These are phyloP conservation scores for Sugiyamaella marilandica DNA, from an alignment of 805 yeast species.

Conservation along the genomic window DNA sequence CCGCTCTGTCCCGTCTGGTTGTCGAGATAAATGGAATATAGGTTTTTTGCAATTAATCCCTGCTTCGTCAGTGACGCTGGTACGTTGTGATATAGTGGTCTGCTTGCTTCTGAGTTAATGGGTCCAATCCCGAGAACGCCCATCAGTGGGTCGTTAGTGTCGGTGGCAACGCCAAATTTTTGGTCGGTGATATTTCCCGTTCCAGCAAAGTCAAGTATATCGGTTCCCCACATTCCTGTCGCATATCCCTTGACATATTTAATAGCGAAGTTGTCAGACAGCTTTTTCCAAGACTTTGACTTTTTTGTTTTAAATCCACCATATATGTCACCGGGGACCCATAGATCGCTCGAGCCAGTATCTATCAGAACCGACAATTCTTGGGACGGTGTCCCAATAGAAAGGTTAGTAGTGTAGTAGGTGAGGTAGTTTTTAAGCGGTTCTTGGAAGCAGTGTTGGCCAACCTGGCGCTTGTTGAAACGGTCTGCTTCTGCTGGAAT, in stretches of 20 bases:
- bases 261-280: slow-evolving; percentile 23
- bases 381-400: slow-evolving; percentile 55
- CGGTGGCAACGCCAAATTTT: slow-evolving; percentile 66
- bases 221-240: slow-evolving; percentile 52
- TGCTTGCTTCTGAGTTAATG: slow-evolving; percentile 18
- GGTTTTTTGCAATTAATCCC: slow-evolving; percentile 51
- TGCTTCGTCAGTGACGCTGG: slow-evolving; percentile 53
- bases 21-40: slow-evolving; percentile 62
- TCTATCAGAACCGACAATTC: slow-evolving; percentile 52
- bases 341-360: slow-evolving; percentile 66
- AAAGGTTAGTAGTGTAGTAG: slow-evolving; percentile 30
- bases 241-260: slow-evolving; percentile 45
- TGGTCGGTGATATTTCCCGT: slow-evolving; percentile 56
- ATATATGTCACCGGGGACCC: slow-evolving; percentile 40
- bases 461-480: slow-evolving; percentile 10
- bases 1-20: slow-evolving; percentile 39
- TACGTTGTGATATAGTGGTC: slow-evolving; percentile 48
- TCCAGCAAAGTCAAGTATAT: slow-evolving; percentile 29
- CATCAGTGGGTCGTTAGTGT: slow-evolving; percentile 41
- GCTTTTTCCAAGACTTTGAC: slow-evolving; percentile 17
- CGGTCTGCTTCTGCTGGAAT: background rate
- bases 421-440: slow-evolving; percentile 28
- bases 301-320: slow-evolving; percentile 14
- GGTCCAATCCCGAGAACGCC: slow-evolving; percentile 26
- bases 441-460: slow-evolving; percentile 12